Base-by-base conservation (phyloP, 1,284 basidiomycete genomes). In the Ceratobasidium sp. region DNA sequence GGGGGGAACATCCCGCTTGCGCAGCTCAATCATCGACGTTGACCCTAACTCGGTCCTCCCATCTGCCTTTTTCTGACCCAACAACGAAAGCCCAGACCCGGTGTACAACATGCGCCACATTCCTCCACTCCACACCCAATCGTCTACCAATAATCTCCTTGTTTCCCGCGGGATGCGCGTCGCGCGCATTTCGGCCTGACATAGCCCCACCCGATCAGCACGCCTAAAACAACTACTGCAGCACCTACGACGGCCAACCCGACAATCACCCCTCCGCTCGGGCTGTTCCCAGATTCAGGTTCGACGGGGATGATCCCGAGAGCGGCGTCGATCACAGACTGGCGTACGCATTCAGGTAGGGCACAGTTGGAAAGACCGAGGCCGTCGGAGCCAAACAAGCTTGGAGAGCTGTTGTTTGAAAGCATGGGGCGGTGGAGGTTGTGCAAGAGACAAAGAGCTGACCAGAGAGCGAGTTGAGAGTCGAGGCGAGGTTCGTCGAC, bases 271-370 rank as follows among this genome's bases (percentile, higher is more conserved):
- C 96, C 95, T 0, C 90, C 88, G 75, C 90, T 89, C 2, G 97
- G 89, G 33, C 84, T 83, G 33, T 83, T 86, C 1, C 86, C 85
- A 4, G 81, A 77, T 3, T 73, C 74, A 62, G 80, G 81, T 30
- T 48, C 38, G 41, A 77, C 38, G 0, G 85, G 81, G 0, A 85
- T 82, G 41, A 84, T 82, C 3, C 87, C 85, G 2, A 84, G 80
- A 8, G 81, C 80, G 1, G 84, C 86, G 82, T 95, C 92, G 74
- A 97, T 91, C 35, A 94, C 91, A 77, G 87, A 89, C 83, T 96
- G 94, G 8, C 89, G 85, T 20, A 97, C 91, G 83, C 96, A 97
- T 84, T 98, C 96, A 35, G 96, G 96, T 81, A 93, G 95, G 0
- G 85, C 85, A 84, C 96, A 97, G 0, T 88, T 89, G 68, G 88